Conservation (phyloP, 352 stramenopile species). For the Phytophthora crassamura region DNA sequence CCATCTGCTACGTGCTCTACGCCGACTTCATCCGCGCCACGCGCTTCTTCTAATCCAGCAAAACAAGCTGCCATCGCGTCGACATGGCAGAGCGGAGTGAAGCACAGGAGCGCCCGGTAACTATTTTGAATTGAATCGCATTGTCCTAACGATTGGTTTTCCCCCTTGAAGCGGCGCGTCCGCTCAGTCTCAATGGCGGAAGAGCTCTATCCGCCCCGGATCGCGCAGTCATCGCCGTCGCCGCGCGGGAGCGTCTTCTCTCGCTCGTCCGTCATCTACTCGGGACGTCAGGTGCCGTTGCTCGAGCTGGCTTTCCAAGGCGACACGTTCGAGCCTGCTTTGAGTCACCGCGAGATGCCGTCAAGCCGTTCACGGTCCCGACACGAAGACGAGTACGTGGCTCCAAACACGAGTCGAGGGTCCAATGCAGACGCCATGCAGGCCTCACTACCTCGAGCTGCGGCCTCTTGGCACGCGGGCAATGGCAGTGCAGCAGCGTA, state of each 20-base stretch:
- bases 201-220: constrained; percentile 28
- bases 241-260: constrained; percentile 23
- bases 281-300: constrained; percentile 34
- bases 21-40: constrained; percentile 71
- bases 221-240: constrained; percentile 29
- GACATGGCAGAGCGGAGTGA: no score
- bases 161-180: no score
- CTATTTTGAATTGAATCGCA: constrained; percentile 8
- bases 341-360: constrained; percentile 17
- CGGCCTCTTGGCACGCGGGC: constrained; percentile 43
- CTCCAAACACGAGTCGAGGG: constrained; percentile 30
- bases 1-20: constrained; percentile 82
- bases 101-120: background rate
- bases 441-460: constrained; percentile 22
- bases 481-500: constrained; percentile 34
- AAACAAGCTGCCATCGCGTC: background rate
- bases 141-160: no score
- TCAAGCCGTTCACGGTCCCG: constrained; percentile 29
- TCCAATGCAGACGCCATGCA: constrained; percentile 17
- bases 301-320: constrained; percentile 45
- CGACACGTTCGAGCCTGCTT: background rate
- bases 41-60: constrained; percentile 29
- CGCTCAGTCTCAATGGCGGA: constrained; percentile 26
- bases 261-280: constrained; percentile 33
- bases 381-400: constrained; percentile 33